Evolutionary conservation across 805 yeast species (phyloP).

Genomic region (Sungouiella blattae): DNA sequence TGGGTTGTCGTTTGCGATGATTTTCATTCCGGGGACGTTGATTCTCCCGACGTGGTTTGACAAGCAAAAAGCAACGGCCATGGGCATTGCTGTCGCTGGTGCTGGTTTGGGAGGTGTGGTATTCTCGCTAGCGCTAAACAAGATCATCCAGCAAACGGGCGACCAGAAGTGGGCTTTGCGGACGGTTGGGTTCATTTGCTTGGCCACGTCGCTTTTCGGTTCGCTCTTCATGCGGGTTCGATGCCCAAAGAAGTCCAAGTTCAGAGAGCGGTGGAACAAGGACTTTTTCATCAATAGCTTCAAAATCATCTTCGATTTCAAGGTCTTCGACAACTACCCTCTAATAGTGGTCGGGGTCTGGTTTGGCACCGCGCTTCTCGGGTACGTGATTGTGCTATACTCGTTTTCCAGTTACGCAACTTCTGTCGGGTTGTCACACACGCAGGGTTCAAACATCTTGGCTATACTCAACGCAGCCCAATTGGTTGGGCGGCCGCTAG

Average conservation of each 20-base stretch:
- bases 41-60: slow-evolving; percentile 70
- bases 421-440: slow-evolving; percentile 40
- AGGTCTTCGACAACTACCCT: slow-evolving; percentile 23
- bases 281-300: slow-evolving; percentile 19
- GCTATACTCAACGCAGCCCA: slow-evolving; percentile 42
- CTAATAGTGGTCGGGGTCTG: slow-evolving; percentile 25
- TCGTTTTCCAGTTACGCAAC: slow-evolving; percentile 38
- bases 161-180: slow-evolving; percentile 44
- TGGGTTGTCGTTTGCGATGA: slow-evolving; percentile 52
- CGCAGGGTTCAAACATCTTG: slow-evolving; percentile 31
- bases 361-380: slow-evolving; percentile 37
- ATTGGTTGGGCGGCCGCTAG: slow-evolving; percentile 46
- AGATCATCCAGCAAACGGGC: slow-evolving; percentile 38
- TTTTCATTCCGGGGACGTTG: slow-evolving; percentile 57
- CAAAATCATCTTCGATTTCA: slow-evolving; percentile 33
- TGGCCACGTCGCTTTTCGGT: slow-evolving; percentile 33
- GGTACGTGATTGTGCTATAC: slow-evolving; percentile 34
- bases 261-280: slow-evolving; percentile 20
- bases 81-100: slow-evolving; percentile 49
- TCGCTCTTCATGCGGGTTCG: slow-evolving; percentile 45
- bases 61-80: slow-evolving; percentile 54
- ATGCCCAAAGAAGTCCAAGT: slow-evolving; percentile 24
- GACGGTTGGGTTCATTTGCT: slow-evolving; percentile 32
- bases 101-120: slow-evolving; percentile 51
- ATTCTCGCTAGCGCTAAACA: slow-evolving; percentile 41